Percentiles rank a stretch among this genome's conserved stretches.
Conservation (phyloP, 139 green algal genomes). For the Coccomyxa sp. region DNA sequence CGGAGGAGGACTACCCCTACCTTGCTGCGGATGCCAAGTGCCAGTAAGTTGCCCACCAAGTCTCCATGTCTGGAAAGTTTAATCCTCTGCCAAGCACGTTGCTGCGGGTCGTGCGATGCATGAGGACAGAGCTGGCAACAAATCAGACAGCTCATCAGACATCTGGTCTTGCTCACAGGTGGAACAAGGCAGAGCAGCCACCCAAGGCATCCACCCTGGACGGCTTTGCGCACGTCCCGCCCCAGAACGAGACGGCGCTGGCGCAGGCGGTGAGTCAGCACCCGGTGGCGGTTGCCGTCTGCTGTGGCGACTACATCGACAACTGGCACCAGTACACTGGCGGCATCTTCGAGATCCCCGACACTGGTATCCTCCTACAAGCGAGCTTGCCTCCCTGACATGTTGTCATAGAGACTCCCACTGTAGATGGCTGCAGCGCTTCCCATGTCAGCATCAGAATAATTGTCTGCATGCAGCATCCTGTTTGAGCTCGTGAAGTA, state of each 20-base stretch:
- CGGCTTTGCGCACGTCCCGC: conserved; percentile 71
- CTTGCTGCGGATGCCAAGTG: conserved; percentile 2
- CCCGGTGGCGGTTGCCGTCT: conserved; percentile 79
- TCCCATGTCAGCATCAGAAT: no score
- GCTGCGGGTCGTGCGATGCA: no score
- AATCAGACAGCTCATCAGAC: not conserved
- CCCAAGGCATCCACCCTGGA: conserved; percentile 33
- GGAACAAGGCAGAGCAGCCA: not conserved
- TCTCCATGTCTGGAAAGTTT: not conserved
- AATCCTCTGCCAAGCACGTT: no score
- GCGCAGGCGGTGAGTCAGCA: conserved; percentile 66
- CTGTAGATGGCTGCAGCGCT: no score
- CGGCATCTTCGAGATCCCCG: conserved; percentile 12
- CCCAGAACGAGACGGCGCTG: conserved; percentile 41
- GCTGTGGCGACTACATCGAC: conserved; percentile 33
- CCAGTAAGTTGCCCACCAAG: not conserved
- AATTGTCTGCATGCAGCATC: no score
- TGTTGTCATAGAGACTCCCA: no score
- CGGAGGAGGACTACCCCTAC: conserved; percentile 31
- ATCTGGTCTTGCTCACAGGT: not conserved
- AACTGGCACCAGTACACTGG: conserved; percentile 14
- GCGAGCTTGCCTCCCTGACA: no score
- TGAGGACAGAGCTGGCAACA: no score
- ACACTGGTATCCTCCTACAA: no score
- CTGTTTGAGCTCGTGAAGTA: no score